Evolutionary conservation across 164 flowering plant genomes (phyloP), one percentile per base, ranked within the genome.

Genomic region (Cinnamomum micranthum): DNA sequence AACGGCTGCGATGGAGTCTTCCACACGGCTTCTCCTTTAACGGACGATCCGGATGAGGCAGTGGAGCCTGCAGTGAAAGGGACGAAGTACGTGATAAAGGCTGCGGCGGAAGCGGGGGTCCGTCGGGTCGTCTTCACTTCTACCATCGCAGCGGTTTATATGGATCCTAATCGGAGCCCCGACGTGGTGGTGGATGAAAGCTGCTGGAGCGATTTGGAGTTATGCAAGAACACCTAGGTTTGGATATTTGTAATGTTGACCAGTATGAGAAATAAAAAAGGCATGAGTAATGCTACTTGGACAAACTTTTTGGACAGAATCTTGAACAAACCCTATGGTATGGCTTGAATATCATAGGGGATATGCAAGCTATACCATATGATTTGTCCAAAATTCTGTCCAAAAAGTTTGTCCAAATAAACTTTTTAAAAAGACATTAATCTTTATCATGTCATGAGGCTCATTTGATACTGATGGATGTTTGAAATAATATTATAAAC

Each of bases 201-300:
- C 64, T 95, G 98, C 77, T 95, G 98, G 99, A 93, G 98, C 77
- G 97, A 95, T 76, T 93, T 95, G 11, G 98, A 95, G 4, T 93
- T 85, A 78, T 95, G 99, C 92, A 95, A 92, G 84, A 87, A 86
- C 81, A 95, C 98, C 71, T 91, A 86, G 95, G 98, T 92, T 7
- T 3, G 60, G 20, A 12, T 67, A 64, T 64, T 31, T 31, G 35
- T 31, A 0, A 4, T 31, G 35, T 31, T 0, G 35, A 41, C 47
- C 2, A 9, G 47, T 9, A 7, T 11, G 2, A 41, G 47, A n/a
- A n/a, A 41, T 0, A 41, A 41, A 4, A 7, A 33, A n/a, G n/a
- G n/a, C n/a, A n/a, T n/a, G n/a, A n/a, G n/a, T n/a, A n/a, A n/a
- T n/a, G n/a, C n/a, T n/a, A n/a, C n/a, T n/a, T n/a, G n/a, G n/a